These are phyloP conservation scores for Mortierella sp. DNA, from an alignment of 371 early-diverging fungal species.

Conservation along the genomic window DNA sequence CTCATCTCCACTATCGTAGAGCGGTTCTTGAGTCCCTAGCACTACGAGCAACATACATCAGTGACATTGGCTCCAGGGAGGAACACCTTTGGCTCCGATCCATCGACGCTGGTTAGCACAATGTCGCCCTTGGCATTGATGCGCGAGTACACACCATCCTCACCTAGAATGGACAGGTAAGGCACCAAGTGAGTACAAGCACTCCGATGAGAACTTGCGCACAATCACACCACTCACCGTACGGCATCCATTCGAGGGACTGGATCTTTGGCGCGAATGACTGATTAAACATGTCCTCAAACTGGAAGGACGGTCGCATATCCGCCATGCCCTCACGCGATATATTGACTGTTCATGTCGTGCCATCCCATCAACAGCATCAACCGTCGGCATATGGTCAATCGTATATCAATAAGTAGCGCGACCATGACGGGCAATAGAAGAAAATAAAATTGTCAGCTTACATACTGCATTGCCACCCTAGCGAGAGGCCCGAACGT, in stretches of 20 bases:
- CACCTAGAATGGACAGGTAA: conserved; percentile 54
- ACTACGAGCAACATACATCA: conserved; percentile 9
- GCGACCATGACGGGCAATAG: too few species aligned
- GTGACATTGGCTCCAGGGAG: conserved; percentile 44
- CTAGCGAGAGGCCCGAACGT: too few species aligned
- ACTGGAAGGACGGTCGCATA: conserved; percentile 55
- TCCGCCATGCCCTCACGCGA: conserved; percentile 19
- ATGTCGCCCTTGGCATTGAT: conserved; percentile 60
- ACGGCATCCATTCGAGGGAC: conserved; percentile 62
- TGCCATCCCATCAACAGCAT: too few species aligned
- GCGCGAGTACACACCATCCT: conserved; percentile 62
- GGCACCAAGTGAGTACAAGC: too few species aligned
- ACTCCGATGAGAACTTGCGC: background rate
- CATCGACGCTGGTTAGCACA: conserved; percentile 42
- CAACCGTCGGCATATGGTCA: too few species aligned
- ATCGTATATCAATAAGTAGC: too few species aligned
- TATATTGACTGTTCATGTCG: too few species aligned
- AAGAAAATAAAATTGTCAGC: too few species aligned
- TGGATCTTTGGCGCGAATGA: conserved; percentile 59
- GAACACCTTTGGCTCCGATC: conserved; percentile 26
- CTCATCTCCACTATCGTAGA: too few species aligned
- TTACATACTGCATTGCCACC: too few species aligned
- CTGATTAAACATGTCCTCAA: conserved; percentile 66
- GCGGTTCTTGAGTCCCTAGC: too few species aligned
- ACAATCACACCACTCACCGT: conserved; percentile 52